These are phyloP conservation scores for Funneliformis geosporum DNA, from an alignment of 192 early-diverging fungal genomes.

Conservation along the genomic window DNA sequence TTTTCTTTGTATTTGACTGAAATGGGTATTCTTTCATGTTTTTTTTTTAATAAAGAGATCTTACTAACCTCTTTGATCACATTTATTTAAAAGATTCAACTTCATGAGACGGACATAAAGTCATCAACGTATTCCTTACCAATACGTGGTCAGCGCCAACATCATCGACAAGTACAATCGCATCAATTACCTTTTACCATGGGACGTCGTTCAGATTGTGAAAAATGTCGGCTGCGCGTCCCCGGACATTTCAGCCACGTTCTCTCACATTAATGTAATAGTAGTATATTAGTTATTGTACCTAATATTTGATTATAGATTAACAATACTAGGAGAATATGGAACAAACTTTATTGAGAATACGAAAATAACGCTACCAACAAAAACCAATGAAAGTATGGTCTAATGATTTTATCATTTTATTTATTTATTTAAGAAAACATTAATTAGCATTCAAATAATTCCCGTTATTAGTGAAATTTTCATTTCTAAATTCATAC, in stretches of 20 bases:
- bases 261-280: slow-evolving; percentile 19
- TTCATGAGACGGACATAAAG: not conserved
- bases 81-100: not conserved
- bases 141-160: not conserved
- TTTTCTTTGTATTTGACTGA: not conserved
- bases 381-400: not conserved
- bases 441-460: not conserved
- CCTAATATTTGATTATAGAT: not conserved
- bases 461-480: not conserved
- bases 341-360: not conserved
- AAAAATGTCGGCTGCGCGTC: slow-evolving; percentile 42
- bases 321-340: not conserved
- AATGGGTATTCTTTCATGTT: not conserved
- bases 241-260: slow-evolving; percentile 43
- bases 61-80: not conserved
- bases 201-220: slow-evolving; percentile 45
- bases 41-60: not conserved
- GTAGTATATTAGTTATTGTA: not conserved
- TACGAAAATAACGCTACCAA: not conserved
- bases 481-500: not conserved
- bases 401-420: not conserved
- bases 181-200: slow-evolving; percentile 29
- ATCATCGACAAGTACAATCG: not conserved
- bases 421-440: not conserved
- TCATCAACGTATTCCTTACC: slow-evolving; percentile 2